phyloP scores from a whole-genome alignment of 805 yeast genomes.

The Barnettozyma californica region DNA sequence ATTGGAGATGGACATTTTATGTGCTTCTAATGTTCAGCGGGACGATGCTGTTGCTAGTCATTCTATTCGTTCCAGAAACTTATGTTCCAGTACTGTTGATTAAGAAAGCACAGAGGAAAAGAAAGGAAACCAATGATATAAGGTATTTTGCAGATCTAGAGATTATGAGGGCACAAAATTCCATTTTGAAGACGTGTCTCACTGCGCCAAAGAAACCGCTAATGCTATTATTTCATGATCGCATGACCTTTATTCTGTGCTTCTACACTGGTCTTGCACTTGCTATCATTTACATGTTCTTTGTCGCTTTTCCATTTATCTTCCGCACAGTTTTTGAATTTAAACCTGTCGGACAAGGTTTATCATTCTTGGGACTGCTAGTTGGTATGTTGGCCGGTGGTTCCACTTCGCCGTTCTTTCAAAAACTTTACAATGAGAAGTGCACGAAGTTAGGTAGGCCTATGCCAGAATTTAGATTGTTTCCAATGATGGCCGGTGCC shows the following conservation, averaged over 20 bases:
- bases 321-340: constrained; percentile 49
- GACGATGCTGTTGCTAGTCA: constrained; percentile 40
- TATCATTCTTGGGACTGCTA: constrained; percentile 57
- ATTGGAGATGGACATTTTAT: constrained; percentile 71
- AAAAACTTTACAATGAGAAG: constrained; percentile 36
- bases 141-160: constrained; percentile 37
- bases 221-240: constrained; percentile 41
- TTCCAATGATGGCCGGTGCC: constrained; percentile 62
- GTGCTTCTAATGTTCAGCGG: constrained; percentile 61
- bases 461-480: constrained; percentile 55
- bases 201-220: constrained; percentile 50
- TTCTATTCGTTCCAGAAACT: constrained; percentile 56
- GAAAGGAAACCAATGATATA: constrained; percentile 51
- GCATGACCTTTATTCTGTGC: constrained; percentile 50
- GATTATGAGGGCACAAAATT: constrained; percentile 36
- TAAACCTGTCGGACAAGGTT: constrained; percentile 49
- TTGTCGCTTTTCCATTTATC: constrained; percentile 61
- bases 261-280: constrained; percentile 52
- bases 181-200: constrained; percentile 35
- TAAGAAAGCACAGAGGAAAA: constrained; percentile 45
- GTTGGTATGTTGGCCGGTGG: constrained; percentile 47
- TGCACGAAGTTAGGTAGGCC: constrained; percentile 40
- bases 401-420: constrained; percentile 39
- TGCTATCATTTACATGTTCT: constrained; percentile 59
- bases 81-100: constrained; percentile 48